Evolutionary conservation across 2,329 filamentous ascomycete species (phyloP), one percentile per base, ranked within the genome.

Genomic region (Xylariaceae sp.): DNA sequence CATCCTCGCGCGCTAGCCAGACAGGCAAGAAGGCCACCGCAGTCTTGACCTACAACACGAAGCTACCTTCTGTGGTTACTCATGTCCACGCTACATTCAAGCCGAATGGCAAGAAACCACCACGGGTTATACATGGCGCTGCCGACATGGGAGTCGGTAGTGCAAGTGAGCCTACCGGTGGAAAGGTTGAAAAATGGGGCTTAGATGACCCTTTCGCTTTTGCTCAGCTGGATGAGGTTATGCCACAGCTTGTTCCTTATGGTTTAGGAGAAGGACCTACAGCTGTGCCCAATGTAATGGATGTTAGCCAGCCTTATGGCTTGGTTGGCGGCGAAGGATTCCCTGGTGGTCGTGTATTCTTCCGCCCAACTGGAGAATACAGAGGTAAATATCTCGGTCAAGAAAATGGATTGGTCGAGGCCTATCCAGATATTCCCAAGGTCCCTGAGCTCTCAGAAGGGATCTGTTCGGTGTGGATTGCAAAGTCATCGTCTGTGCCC

Each of bases 291-390:
- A 97, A 97, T 65, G 83, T 89, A 29, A 92, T 97, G 88, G 92
- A 96, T 68, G 83, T 96, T 29, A 96, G 92, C 67, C 89, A 93
- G 64, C 82, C 84, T 7, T 92, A 89, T 67, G 93, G 93, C 7
- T 83, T 93, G 74, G 75, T 96, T 6, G 87, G 90, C 48, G 93
- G 92, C 3, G 91, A 96, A 75, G 92, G 91, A 2, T 91, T 88
- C 50, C 92, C 92, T 0, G 89, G 90, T 42, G 92, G 93, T 3
- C 85, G 87, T 50, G 81, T 85, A 37, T 94, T 92, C 69, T 95
- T 88, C 66, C 87, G 91, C 27, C 83, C 85, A 8, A 79, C 81
- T 2, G 84, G 86, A 40, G 91, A 96, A 72, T 84, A 86, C 72
- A 83, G 87, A 44, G 91, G 92, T 13, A 86, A 86, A 15, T 93